A percentile compares a stretch with the other conserved stretches of the same genome.
These are phyloP conservation scores for Parasitella parasitica DNA, from an alignment of 371 early-diverging fungal genomes.

Conservation along the genomic window DNA sequence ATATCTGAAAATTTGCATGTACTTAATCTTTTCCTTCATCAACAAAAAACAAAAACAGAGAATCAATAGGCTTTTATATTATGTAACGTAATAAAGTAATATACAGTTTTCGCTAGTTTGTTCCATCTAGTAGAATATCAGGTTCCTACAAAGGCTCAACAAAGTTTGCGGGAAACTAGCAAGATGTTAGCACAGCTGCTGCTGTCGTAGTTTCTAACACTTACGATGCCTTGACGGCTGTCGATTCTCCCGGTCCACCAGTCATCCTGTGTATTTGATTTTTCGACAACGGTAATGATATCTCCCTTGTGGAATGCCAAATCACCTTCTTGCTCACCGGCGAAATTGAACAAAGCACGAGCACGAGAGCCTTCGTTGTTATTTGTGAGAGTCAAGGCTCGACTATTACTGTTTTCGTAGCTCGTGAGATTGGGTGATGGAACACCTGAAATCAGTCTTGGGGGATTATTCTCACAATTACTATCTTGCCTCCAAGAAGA, in stretches of 20 bases:
- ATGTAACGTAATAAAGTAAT: no score
- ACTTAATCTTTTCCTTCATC: no score
- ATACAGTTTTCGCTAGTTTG: neutral
- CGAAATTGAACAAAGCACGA: slow-evolving; percentile 77
- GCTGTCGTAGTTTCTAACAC: slow-evolving; percentile 9
- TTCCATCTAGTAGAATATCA: no score
- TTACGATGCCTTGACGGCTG: slow-evolving; percentile 65
- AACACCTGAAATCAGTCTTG: neutral
- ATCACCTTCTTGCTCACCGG: slow-evolving; percentile 75
- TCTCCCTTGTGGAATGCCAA: slow-evolving; percentile 79
- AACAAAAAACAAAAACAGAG: no score
- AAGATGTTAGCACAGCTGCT: no score
- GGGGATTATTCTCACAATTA: neutral
- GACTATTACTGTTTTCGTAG: neutral
- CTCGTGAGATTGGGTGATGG: neutral
- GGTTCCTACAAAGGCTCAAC: slow-evolving; percentile 38
- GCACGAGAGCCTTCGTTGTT: slow-evolving; percentile 40
- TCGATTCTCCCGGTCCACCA: slow-evolving; percentile 84
- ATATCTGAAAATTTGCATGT: no score
- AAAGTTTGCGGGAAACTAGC: slow-evolving; percentile 77
- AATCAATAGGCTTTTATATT: no score
- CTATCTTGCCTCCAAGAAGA: neutral
- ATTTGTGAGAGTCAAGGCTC: slow-evolving; percentile 11
- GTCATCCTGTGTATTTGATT: slow-evolving; percentile 68
- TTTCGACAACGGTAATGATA: slow-evolving; percentile 66